These are phyloP conservation scores for Aspergillus brasiliensis DNA, from an alignment of 2,329 filamentous ascomycete genomes.

Conservation along the genomic window DNA sequence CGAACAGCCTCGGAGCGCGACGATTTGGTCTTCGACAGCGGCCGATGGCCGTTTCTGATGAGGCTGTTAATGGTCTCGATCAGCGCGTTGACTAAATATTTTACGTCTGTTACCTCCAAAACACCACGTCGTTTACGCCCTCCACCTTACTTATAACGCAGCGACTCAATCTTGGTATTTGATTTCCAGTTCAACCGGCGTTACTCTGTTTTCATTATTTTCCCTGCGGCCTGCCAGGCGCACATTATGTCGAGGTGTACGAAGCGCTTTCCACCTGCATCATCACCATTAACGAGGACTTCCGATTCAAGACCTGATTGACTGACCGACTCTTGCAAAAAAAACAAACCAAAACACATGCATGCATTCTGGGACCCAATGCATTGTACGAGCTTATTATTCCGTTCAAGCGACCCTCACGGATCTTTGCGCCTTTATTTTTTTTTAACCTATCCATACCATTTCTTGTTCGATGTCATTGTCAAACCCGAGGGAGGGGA, in stretches of 20 bases:
- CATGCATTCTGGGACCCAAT: neutral
- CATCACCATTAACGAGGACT: constrained; percentile 3
- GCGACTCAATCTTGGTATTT: constrained; percentile 25
- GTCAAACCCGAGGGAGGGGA: neutral
- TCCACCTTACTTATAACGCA: constrained; percentile 25
- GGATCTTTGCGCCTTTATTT: neutral
- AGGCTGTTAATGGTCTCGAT: constrained; percentile 30
- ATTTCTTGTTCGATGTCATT: neutral
- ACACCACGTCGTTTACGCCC: constrained; percentile 16
- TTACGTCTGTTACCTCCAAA: constrained; percentile 7
- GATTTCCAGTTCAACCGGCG: constrained; percentile 25
- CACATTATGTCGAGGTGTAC: constrained; percentile 1
- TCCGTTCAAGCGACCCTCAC: constrained; percentile 2
- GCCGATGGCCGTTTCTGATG: constrained; percentile 27
- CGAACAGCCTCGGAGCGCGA: constrained; percentile 41
- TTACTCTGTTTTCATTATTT: constrained; percentile 13
- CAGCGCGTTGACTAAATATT: constrained; percentile 34
- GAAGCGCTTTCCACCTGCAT: constrained; percentile 1
- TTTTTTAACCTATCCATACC: neutral
- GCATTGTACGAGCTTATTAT: constrained; percentile 5
- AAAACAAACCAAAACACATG: neutral
- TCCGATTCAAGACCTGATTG: constrained; percentile 6
- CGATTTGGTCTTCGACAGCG: constrained; percentile 38
- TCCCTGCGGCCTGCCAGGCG: constrained; percentile 1
- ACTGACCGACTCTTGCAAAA: neutral